These are phyloP conservation scores for Eruca vesicaria DNA, from an alignment of 441 rosid species.

Conservation along the genomic window DNA sequence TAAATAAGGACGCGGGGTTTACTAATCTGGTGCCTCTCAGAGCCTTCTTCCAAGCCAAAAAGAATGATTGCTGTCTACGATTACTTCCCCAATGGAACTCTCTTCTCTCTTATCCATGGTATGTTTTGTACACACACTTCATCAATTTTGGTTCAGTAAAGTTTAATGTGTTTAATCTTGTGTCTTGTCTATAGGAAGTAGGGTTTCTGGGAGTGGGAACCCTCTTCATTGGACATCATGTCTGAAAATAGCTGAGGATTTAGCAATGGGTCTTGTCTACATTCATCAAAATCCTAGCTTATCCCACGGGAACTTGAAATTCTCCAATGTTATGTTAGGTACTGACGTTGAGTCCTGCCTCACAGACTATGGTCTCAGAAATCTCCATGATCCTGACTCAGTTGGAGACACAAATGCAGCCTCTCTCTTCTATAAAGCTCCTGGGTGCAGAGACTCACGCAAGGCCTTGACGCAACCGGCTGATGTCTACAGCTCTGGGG, in stretches of 20 bases:
- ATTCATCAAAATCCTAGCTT: constrained; percentile 73
- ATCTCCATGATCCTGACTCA: constrained; percentile 49
- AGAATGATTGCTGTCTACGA: constrained; percentile 76
- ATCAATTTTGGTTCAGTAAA: not conserved
- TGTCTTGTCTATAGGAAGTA: too few relatives aligned
- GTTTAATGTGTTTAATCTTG: too few relatives aligned
- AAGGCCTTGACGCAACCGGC: constrained; percentile 56
- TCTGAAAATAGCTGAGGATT: too few relatives aligned
- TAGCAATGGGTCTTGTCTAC: too few relatives aligned
- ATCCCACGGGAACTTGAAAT: constrained; percentile 73
- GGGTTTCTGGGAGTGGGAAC: too few relatives aligned
- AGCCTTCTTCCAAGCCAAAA: constrained; percentile 76
- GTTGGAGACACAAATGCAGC: constrained; percentile 54
- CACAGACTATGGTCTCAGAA: constrained; percentile 60
- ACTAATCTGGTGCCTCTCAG: constrained; percentile 56
- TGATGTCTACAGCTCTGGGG: constrained; percentile 83
- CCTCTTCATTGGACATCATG: too few relatives aligned
- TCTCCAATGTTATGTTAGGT: too few relatives aligned
- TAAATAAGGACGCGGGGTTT: too few relatives aligned
- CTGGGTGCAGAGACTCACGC: constrained; percentile 54
- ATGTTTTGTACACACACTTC: constrained; percentile 12
- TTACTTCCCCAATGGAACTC: too few relatives aligned
- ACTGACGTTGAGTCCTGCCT: constrained; percentile 90
- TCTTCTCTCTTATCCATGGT: too few relatives aligned
- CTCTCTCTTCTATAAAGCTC: constrained; percentile 64